Conservation (phyloP, 176 grass and related monocot genomes). For the Hordeum vulgare region MorexV3_pseudomolecules_assembly NC_058518.1:36256613-36257112, state of each 20-base stretch:
- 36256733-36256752: not conserved
- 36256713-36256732: not conserved
- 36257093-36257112: not conserved
- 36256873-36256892: not conserved
- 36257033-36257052: not conserved
- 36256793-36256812: not conserved
- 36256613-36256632: not conserved
- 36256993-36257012: not conserved
- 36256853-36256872: not conserved
- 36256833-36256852: not conserved
- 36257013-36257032: not conserved
- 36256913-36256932: not conserved
- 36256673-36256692: not conserved
- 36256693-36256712: not conserved
- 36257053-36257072: not conserved
- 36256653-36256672: not conserved
- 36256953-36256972: not conserved
- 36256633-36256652: not conserved
- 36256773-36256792: not conserved
- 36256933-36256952: not conserved
- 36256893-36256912: not conserved
- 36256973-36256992: not conserved
- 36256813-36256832: not conserved
- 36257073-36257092: not conserved
- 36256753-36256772: not conserved